Base-by-base conservation (phyloP, 495 filamentous ascomycete species). In the Chaetomium cochliodes region DNA sequence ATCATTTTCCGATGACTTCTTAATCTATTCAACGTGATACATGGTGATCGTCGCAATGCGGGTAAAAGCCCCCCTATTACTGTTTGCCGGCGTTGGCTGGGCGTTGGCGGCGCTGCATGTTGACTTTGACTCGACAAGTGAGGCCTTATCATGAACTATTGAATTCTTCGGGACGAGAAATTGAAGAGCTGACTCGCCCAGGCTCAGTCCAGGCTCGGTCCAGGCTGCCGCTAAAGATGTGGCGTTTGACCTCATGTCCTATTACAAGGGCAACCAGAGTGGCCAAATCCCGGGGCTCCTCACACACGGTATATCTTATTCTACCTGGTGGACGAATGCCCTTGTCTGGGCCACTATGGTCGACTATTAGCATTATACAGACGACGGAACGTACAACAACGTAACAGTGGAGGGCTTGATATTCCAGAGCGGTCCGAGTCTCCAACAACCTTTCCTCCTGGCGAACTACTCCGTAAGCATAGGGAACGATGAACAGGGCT, bases 401-500 rank as follows among this genome's bases (percentile, higher is more conserved):
- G 70, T 85, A 6, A 72, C 85, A 16, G 79, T 77, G 16, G 73
- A 86, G 12, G 88, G 83, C 25, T 74, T 92, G 79, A 76, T 89
- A 46, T 81, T 71, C 71, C 89, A 92, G 66, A 80, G 80, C 62
- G 88, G 86, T 12, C 78, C 76, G 56, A 74, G 84, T 42, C 80
- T 88, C 63, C 60, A 70, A 33, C 39, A 26, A 22, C 22, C 58
- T 28, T 92, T 84, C 73, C 85, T 89, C 74, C 85, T 86, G 22
- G 76, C 79, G 1, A 92, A 93, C 72, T 87, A 88, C 62, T 89
- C 86, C 28, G 84, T 84, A 62, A 86, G 85, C 0, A 79, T 88
- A 46, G 89, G 89, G 26, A 93, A 93, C 69, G 90, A 92, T 67
- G 90, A 92, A 65, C 89, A 92, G 72, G 87, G 87, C 3, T 92